Evolutionary conservation across 208 protist genomes (phyloP).

Genomic region (Crithidia mellificae): DNA sequence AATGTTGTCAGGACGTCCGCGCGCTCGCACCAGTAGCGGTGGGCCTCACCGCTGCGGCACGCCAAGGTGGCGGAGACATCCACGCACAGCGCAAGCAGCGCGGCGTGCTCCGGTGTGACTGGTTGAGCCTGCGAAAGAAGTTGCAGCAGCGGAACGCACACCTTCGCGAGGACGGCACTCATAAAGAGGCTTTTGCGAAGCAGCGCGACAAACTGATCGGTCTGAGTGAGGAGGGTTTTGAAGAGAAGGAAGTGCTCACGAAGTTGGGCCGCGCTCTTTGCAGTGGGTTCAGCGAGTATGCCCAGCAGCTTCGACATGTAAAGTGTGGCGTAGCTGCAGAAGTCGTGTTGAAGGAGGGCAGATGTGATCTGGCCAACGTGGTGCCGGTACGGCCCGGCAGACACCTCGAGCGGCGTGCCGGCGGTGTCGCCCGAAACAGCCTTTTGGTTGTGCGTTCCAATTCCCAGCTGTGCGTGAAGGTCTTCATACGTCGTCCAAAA

Average conservation of each 20-base stretch:
- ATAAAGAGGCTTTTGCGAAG: slow-evolving; percentile 17
- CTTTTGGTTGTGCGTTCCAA: slow-evolving; percentile 15
- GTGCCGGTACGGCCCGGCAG: slow-evolving; percentile 28
- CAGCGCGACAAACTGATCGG: slow-evolving; percentile 12
- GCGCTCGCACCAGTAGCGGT: slow-evolving; percentile 12
- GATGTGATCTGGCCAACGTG: slow-evolving; percentile 35
- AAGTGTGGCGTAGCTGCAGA: slow-evolving; percentile 11
- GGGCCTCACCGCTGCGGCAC: slow-evolving; percentile 13
- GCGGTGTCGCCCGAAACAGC: background rate
- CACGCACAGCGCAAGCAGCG: slow-evolving; percentile 15
- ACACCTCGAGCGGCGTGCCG: slow-evolving; percentile 17
- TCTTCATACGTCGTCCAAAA: slow-evolving; percentile 49
- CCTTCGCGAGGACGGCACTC: slow-evolving; percentile 1
- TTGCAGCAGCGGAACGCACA: slow-evolving; percentile 15
- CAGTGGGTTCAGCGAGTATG: background rate
- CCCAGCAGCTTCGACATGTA: slow-evolving; percentile 18
- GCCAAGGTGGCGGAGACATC: slow-evolving; percentile 20
- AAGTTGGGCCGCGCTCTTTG: background rate
- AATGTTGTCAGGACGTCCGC: background rate
- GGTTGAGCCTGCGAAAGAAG: background rate
- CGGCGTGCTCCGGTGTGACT: background rate
- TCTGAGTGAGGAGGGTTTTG: slow-evolving; percentile 22
- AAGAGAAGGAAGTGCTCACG: slow-evolving; percentile 24
- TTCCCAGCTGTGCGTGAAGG: slow-evolving; percentile 10
- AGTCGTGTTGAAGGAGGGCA: slow-evolving; percentile 17